A percentile compares a stretch with the other conserved stretches of the same genome.
These are phyloP conservation scores for Saccharomyces eubayanus DNA, from an alignment of 805 yeast genomes.

Conservation along the genomic window DNA sequence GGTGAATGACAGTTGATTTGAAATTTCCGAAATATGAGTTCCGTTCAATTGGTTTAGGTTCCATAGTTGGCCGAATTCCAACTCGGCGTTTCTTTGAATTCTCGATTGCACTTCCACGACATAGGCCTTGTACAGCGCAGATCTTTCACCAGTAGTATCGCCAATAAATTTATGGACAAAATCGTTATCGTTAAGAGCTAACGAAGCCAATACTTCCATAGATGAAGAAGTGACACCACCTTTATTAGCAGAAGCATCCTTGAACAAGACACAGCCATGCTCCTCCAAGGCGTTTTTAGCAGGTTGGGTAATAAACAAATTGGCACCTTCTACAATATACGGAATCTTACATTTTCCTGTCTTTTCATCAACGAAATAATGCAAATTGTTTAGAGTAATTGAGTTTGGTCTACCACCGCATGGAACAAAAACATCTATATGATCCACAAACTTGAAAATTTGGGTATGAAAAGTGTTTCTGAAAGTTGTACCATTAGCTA, in stretches of 20 bases:
- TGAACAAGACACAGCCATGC: conserved; percentile 81
- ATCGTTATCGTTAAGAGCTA: conserved; percentile 78
- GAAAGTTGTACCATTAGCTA: conserved; percentile 80
- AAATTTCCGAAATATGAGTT: conserved; percentile 52
- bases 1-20: conserved; percentile 76
- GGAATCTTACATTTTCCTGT: conserved; percentile 75
- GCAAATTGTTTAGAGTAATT: conserved; percentile 77
- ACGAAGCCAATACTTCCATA: conserved; percentile 87
- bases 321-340: conserved; percentile 95
- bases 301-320: conserved; percentile 86
- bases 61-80: conserved; percentile 87
- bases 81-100: conserved; percentile 67
- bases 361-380: conserved; percentile 57
- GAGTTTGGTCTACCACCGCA: conserved; percentile 99
- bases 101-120: conserved; percentile 75
- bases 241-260: conserved; percentile 95
- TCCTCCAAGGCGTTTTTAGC: conserved; percentile 81
- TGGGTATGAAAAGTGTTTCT: conserved; percentile 85
- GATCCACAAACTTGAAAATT: conserved; percentile 52
- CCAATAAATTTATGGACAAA: conserved; percentile 69
- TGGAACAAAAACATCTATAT: conserved; percentile 83
- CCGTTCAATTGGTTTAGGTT: conserved; percentile 56
- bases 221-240: conserved; percentile 99
- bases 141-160: conserved; percentile 42
- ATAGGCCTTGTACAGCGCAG: conserved; percentile 72